Conservation (phyloP, 2,329 filamentous ascomycete species). For the Colletotrichum echinochloae region DNA sequence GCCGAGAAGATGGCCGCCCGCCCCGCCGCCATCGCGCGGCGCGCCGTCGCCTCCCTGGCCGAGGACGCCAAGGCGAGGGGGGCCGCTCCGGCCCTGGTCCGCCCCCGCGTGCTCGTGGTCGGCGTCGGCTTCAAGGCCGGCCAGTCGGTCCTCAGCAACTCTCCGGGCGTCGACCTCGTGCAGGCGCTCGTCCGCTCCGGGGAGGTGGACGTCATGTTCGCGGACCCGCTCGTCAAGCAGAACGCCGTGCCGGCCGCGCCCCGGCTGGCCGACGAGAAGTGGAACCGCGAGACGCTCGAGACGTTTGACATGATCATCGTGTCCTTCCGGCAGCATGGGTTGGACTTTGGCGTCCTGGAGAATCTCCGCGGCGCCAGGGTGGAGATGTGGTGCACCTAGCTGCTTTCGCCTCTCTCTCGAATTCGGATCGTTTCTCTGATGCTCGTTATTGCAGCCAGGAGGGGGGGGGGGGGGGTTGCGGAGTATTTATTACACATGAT, state of each 20-base stretch:
- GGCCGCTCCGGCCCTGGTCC: slow-evolving; percentile 28
- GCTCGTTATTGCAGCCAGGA: neutral
- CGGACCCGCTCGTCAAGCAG: slow-evolving; percentile 48
- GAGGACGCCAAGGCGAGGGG: neutral
- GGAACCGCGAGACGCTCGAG: slow-evolving; percentile 45
- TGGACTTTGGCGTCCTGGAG: slow-evolving; percentile 47
- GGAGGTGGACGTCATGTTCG: slow-evolving; percentile 48
- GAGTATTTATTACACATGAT: fast-evolving
- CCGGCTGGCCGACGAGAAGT: slow-evolving; percentile 44
- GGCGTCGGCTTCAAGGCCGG: slow-evolving; percentile 53
- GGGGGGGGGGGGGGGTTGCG: neutral
- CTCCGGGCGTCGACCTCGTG: slow-evolving; percentile 48
- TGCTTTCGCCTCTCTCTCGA: neutral
- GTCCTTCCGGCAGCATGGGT: slow-evolving; percentile 46
- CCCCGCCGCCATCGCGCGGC: slow-evolving; percentile 47
- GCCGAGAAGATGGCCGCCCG: slow-evolving; percentile 50
- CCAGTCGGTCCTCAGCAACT: slow-evolving; percentile 50
- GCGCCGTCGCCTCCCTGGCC: slow-evolving; percentile 16
- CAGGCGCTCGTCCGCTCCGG: slow-evolving; percentile 42
- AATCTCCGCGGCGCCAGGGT: slow-evolving; percentile 42
- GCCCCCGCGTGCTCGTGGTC: slow-evolving; percentile 46
- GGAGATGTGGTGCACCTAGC: slow-evolving; percentile 42
- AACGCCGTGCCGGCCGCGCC: slow-evolving; percentile 45
- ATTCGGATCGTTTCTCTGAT: neutral
- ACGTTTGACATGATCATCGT: slow-evolving; percentile 50